Percentiles rank a stretch among this genome's conserved stretches.
Conservation (phyloP, 352 stramenopile genomes). For the Phytophthora megakarya region DNA sequence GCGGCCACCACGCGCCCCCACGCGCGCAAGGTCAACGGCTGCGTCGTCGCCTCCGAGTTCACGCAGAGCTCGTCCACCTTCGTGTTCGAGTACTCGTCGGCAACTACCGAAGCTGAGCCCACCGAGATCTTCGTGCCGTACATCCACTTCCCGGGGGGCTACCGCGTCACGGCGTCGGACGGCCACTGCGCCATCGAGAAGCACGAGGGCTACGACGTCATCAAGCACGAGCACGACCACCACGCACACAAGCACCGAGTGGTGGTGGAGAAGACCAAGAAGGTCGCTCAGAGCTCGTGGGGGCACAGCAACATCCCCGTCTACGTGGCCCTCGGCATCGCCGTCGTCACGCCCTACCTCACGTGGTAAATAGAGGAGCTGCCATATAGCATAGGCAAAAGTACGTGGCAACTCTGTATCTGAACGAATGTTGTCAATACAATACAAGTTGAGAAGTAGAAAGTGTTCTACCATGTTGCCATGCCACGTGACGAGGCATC, state of each 20-base stretch:
- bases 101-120: neutral
- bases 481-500: neutral
- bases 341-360: conserved; percentile 28
- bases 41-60: conserved; percentile 59
- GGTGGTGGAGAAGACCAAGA: conserved; percentile 35
- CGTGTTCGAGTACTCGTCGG: conserved; percentile 55
- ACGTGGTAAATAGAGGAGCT: conserved; percentile 16
- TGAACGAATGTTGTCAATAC: conserved; percentile 19
- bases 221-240: conserved; percentile 43
- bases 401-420: neutral
- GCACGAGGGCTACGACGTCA: conserved; percentile 54
- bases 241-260: conserved; percentile 40
- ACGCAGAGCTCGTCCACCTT: conserved; percentile 52
- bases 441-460: conserved; percentile 1
- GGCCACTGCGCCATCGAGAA: conserved; percentile 45
- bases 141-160: conserved; percentile 37
- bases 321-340: conserved; percentile 34
- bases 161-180: conserved; percentile 42
- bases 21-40: conserved; percentile 64
- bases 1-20: conserved; percentile 48
- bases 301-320: conserved; percentile 38
- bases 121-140: conserved; percentile 47
- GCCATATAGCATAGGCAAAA: conserved; percentile 8
- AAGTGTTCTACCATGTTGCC: neutral
- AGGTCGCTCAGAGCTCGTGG: conserved; percentile 6